Base-by-base conservation (phyloP, 495 filamentous ascomycete species). In the Neurospora discreta region DNA sequence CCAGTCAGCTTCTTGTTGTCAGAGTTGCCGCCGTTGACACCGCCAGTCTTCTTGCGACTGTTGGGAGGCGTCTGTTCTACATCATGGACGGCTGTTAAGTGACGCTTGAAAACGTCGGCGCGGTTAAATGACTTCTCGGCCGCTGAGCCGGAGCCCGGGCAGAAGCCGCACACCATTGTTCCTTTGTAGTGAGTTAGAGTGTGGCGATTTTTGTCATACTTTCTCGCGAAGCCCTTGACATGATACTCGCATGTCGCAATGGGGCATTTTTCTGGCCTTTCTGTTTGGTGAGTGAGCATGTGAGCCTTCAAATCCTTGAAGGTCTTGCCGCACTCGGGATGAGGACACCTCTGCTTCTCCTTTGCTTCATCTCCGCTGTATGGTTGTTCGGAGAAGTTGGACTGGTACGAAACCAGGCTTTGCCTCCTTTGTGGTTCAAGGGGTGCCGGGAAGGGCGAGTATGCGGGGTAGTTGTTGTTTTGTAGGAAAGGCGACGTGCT, bases 111-210 rank as follows among this genome's bases (percentile, higher is more conserved):
- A 68, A 99, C 96, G 78, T 99, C 95, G 68, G 96, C 94, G 39
- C 95, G 90, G 83, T 99, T 99, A 81, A 99, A 99, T 76, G 93
- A 96, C 87, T 99, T 99, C 82, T 99, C 95, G 0, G 91, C 92
- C 26, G 95, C 88, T 2, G 94, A 97, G 16, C 96, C 96, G 33
- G 92, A 91, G 5, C 94, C 94, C 0, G 95, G 94, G 77, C 95
- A 99, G 84, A 99, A 99, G 41, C 94, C 94, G 81, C 95, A 99
- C 36, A 99, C 94, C 96, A 99, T 98, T 39, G 93, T 98, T 10
- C 96, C 96, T 83, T 98, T 98, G 87, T 99, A 99, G 78, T 99
- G 95, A 33, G 96, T 99, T 70, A 99, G 79, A 0, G 95, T 97
- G 79, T 99, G 95, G 39, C 95, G 87, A 79, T 98, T 98, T 84